Evolutionary conservation across 2,329 filamentous ascomycete species (phyloP).

Genomic region (Capronia coronata): DNA sequence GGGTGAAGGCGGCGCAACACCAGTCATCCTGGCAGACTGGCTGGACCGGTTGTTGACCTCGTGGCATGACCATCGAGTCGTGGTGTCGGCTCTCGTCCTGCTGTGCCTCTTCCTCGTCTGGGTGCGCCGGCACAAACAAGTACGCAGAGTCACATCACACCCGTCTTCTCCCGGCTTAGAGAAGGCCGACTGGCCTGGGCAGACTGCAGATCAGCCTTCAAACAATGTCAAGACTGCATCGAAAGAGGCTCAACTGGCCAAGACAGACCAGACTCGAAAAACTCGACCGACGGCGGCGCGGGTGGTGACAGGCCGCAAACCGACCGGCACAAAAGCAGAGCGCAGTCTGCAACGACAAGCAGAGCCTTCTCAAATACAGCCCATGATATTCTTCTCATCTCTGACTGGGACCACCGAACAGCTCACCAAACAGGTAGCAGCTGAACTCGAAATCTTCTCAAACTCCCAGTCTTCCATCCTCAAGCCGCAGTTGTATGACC

Average conservation of each 20-base stretch:
- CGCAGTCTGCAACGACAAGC: neutral
- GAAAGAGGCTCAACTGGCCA: neutral
- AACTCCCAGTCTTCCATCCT: slow-evolving; percentile 33
- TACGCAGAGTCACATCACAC: neutral
- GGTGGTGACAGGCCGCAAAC: slow-evolving; percentile 27
- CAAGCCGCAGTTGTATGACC: slow-evolving; percentile 62
- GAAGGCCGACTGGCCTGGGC: slow-evolving; percentile 19
- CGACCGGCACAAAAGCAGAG: slow-evolving; percentile 5
- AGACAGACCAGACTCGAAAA: slow-evolving; percentile 13
- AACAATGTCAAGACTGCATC: neutral
- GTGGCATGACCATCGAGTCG: slow-evolving; percentile 25
- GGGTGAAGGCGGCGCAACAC: slow-evolving; percentile 20
- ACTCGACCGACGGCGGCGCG: slow-evolving; percentile 15
- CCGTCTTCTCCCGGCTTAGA: slow-evolving; percentile 16
- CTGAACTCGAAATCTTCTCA: slow-evolving; percentile 45
- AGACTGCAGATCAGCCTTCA: neutral
- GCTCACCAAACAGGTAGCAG: slow-evolving; percentile 59
- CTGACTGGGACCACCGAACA: slow-evolving; percentile 77
- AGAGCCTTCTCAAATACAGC: slow-evolving; percentile 43
- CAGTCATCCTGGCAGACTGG: slow-evolving; percentile 25
- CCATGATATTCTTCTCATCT: slow-evolving; percentile 82
- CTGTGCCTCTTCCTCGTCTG: slow-evolving; percentile 12
- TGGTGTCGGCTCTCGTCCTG: slow-evolving; percentile 9
- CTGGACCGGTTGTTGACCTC: slow-evolving; percentile 20
- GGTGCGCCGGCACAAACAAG: slow-evolving; percentile 14